phyloP scores from a whole-genome alignment of 169 alveolate species.

The Pseudocohnilembus persalinus region DNA sequence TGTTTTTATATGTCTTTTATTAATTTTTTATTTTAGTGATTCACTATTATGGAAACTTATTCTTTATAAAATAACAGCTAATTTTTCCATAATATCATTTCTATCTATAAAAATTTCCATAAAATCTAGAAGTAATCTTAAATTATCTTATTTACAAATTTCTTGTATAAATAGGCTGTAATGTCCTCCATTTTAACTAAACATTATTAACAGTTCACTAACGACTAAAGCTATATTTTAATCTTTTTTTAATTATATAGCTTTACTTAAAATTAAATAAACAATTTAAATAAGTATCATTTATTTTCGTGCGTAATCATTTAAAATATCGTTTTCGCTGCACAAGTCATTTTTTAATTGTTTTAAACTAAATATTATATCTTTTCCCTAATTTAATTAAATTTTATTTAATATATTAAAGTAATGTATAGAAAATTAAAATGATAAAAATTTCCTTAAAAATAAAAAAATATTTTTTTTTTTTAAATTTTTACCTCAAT shows the following conservation, averaged over 20 bases:
- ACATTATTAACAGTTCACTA: neutral
- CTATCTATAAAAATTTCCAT: neutral
- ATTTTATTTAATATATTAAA: too few relatives aligned
- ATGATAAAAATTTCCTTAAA: too few relatives aligned
- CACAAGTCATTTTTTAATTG: neutral
- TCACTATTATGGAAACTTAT: neutral
- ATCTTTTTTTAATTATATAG: neutral
- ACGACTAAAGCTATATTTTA: neutral
- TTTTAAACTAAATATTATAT: neutral
- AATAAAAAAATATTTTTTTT: too few relatives aligned
- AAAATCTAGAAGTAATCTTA: neutral
- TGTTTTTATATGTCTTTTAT: neutral
- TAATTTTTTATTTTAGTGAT: too few relatives aligned
- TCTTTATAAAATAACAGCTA: neutral
- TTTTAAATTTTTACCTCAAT: neutral
- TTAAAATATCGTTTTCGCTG: neutral
- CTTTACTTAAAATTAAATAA: too few relatives aligned
- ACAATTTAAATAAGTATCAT: neutral
- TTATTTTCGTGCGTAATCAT: neutral
- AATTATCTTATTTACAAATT: neutral
- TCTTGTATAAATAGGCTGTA: neutral
- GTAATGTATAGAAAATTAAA: too few relatives aligned
- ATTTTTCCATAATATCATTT: neutral
- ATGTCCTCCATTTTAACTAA: neutral
- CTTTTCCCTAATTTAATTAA: neutral